Percentiles rank a stretch among this genome's conserved stretches.
These are phyloP conservation scores for Alternaria alternata DNA, from an alignment of 2,329 filamentous ascomycete genomes.

Conservation along the genomic window DNA sequence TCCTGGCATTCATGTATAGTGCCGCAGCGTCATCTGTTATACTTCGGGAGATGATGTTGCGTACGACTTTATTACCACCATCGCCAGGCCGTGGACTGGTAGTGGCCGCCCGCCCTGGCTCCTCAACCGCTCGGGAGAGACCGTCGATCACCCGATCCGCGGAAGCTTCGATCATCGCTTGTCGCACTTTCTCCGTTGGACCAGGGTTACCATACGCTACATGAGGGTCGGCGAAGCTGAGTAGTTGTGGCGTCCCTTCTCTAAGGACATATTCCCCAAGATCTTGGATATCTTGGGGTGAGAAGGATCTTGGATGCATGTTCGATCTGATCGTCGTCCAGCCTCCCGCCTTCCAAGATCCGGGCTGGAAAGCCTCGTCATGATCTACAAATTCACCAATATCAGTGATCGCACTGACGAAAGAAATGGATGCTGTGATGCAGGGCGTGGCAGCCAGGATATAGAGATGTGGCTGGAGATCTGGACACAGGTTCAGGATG, in stretches of 20 bases:
- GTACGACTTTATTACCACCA: constrained; percentile 5
- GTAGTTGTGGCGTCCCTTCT: not conserved
- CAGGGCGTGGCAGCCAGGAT: constrained; percentile 15
- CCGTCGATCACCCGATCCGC: constrained; percentile 12
- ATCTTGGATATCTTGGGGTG: constrained; percentile 14
- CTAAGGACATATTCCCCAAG: not conserved
- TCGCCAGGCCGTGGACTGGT: not conserved
- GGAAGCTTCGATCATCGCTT: constrained; percentile 12
- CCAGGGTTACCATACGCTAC: constrained; percentile 10
- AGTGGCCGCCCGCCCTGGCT: not conserved
- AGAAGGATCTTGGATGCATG: constrained; percentile 18
- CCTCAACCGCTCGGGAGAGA: not conserved
- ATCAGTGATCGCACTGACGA: constrained; percentile 14
- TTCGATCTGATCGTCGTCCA: constrained; percentile 10
- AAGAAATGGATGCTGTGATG: constrained; percentile 13
- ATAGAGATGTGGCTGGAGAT: constrained; percentile 16
- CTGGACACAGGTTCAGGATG: constrained; percentile 5
- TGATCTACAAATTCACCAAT: constrained; percentile 14
- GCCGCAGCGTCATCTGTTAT: constrained; percentile 5
- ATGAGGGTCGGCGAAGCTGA: constrained; percentile 19
- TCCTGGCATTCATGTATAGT: not conserved
- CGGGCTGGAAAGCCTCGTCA: constrained; percentile 15
- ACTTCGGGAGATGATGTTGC: constrained; percentile 10
- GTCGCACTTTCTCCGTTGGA: constrained; percentile 13
- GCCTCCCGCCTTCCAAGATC: constrained; percentile 8